Base-by-base conservation (phyloP, 371 early-diverging fungal species). In the Choanephora cucurbitarum region DNA sequence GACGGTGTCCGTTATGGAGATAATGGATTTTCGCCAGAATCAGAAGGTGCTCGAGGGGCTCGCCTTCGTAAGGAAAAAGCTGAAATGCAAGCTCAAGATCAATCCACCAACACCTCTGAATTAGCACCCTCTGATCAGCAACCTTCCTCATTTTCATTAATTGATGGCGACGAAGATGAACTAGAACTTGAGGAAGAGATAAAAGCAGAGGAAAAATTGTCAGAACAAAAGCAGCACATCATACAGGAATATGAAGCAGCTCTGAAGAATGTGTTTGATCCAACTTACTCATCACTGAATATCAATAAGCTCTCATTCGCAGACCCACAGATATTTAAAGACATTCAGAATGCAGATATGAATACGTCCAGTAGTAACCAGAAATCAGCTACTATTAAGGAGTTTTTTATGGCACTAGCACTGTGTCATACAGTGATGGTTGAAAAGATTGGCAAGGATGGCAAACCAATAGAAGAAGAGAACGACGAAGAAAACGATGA, bases 401-500 rank as follows among this genome's bases (percentile, higher is more conserved):
- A 93, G 49, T 97, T 97, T 52, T 90, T 96, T 58, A 84, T 86
- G 8, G 74, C 91, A 15, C 71, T 98, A 17, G 88, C 97, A 2
- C 75, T 96, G 0, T 98, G 97, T 69, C 97, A 98, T 65, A 94
- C 97, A 0, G 97, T 96, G 0, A 73, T 98, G 4, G 85, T 93
- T 8, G 97, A 96, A 58, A 73, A 68, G 19, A 60, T 79, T 8
- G 74, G 72, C n/a, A 80, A 77, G 32, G 75, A 82, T 39, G 84
- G 80, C 21, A 77, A 79, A 50, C 79, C 74, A 10, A 72, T 77
- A 7, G 56, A 50, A n/a, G 64, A 66, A 23, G 64, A 43, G 11
- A 68, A 58, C n/a, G 63, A 43, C 44, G 67, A 55, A 40, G 68
- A 52, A 5, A 40, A 44, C 0, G 61, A 65, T 13, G 45, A 58